Conservation (phyloP, 2,329 filamentous ascomycete genomes). For the Emmonsiellopsis sp. region DNA sequence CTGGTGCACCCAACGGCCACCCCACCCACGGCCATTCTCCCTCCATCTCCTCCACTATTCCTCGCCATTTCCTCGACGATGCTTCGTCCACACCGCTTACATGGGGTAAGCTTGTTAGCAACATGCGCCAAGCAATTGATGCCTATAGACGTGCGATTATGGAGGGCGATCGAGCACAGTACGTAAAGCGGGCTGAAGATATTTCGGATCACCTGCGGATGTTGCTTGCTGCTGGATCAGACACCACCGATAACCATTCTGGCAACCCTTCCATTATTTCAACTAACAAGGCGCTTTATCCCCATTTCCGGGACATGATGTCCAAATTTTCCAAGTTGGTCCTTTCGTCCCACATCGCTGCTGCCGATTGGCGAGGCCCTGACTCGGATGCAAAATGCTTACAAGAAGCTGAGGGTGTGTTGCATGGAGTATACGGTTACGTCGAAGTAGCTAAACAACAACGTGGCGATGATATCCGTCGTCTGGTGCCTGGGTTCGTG, state of each 20-base stretch:
- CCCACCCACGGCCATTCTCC: constrained; percentile 45
- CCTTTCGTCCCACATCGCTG: constrained; percentile 93
- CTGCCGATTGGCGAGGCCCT: constrained; percentile 87
- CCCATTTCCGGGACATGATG: constrained; percentile 99
- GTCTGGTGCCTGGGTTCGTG: constrained; percentile 89
- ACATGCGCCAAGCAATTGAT: constrained; percentile 87
- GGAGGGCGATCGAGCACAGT: constrained; percentile 74
- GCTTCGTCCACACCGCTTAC: constrained; percentile 69
- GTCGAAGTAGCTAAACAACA: constrained; percentile 93
- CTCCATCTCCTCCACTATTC: constrained; percentile 46
- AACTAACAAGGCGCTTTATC: constrained; percentile 92
- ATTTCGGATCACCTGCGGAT: constrained; percentile 93
- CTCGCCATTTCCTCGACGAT: constrained; percentile 85
- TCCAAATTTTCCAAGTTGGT: constrained; percentile 99
- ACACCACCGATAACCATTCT: constrained; percentile 96
- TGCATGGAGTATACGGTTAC: constrained; percentile 90
- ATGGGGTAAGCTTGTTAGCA: constrained; percentile 82
- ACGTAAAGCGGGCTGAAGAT: constrained; percentile 89
- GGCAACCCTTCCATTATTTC: constrained; percentile 99
- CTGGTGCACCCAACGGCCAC: constrained; percentile 32
- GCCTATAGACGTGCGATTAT: constrained; percentile 84
- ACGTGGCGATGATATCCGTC: constrained; percentile 81
- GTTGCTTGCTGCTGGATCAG: constrained; percentile 88
- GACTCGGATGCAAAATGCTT: constrained; percentile 93
- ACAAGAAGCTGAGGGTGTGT: constrained; percentile 92